phyloP scores from a whole-genome alignment of 2,329 filamentous ascomycete species.

The Ophiostoma populinum region DNA sequence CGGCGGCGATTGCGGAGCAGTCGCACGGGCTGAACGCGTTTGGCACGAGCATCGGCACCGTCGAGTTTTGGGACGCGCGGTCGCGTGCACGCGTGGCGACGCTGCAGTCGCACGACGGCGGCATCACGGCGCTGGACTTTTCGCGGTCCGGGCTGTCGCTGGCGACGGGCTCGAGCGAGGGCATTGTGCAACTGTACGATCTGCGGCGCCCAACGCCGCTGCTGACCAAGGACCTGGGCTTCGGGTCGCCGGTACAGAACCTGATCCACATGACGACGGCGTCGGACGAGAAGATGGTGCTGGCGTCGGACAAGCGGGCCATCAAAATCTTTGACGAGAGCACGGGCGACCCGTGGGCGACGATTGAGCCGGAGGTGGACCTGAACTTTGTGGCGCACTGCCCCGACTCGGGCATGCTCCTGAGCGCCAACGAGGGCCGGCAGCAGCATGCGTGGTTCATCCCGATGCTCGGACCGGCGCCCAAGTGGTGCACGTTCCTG shows the following conservation, averaged over 20 bases:
- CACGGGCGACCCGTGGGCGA: constrained; percentile 80
- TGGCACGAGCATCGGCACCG: constrained; percentile 84
- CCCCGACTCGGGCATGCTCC: constrained; percentile 80
- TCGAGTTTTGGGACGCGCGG: constrained; percentile 91
- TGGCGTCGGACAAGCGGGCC: constrained; percentile 85
- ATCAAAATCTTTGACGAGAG: constrained; percentile 91
- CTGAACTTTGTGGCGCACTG: constrained; percentile 90
- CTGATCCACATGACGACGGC: constrained; percentile 54
- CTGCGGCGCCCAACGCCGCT: constrained; percentile 73
- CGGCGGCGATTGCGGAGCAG: constrained; percentile 68
- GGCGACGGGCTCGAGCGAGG: constrained; percentile 72
- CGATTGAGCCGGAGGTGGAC: constrained; percentile 85
- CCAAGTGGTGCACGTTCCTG: constrained; percentile 89
- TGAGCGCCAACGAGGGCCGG: constrained; percentile 91
- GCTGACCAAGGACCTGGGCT: constrained; percentile 87
- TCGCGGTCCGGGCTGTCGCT: constrained; percentile 68
- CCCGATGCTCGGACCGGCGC: constrained; percentile 52
- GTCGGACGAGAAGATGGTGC: constrained; percentile 67
- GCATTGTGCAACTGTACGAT: constrained; percentile 82
- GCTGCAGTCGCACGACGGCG: constrained; percentile 48
- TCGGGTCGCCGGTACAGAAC: constrained; percentile 81
- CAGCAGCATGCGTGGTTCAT: constrained; percentile 65
- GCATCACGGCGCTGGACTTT: constrained; percentile 80
- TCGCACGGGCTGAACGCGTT: constrained; percentile 86
- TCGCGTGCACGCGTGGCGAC: constrained; percentile 68